Percentiles rank a stretch among this genome's conserved stretches.
phyloP scores from a whole-genome alignment of 176 grass and related monocot species.

The Carex cristatella region DNA sequence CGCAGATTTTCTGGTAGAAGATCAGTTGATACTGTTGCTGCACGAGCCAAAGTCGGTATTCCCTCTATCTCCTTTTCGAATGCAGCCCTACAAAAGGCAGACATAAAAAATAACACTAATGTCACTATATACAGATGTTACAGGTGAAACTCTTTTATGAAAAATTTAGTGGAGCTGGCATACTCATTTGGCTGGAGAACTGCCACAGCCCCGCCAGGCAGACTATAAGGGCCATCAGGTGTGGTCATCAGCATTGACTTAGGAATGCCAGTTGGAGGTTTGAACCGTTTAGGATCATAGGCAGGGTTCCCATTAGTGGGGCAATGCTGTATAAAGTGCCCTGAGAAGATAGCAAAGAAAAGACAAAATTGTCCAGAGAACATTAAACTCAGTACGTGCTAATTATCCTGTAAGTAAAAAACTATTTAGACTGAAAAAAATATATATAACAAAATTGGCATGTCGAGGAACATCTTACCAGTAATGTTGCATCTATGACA shows the following conservation, averaged over 20 bases:
- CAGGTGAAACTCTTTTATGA: background rate
- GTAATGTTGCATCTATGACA: slow-evolving; percentile 96
- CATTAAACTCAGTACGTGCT: background rate
- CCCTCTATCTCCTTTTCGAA: slow-evolving; percentile 99
- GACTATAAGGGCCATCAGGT: slow-evolving; percentile 84
- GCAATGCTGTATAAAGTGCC: slow-evolving; percentile 99
- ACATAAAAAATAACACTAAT: slow-evolving; percentile 2
- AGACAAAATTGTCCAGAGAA: background rate
- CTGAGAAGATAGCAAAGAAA: slow-evolving; percentile 35
- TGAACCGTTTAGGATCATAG: slow-evolving; percentile 80
- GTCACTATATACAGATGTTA: background rate
- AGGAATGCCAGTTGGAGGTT: slow-evolving; percentile 96
- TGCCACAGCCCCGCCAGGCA: slow-evolving; percentile 88
- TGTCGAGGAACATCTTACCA: slow-evolving; percentile 45
- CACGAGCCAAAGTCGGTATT: slow-evolving; percentile 50
- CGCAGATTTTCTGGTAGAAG: slow-evolving; percentile 82
- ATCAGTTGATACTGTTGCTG: slow-evolving; percentile 30
- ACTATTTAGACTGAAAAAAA: background rate
- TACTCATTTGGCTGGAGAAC: slow-evolving; percentile 98
- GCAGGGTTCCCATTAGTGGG: slow-evolving; percentile 91
- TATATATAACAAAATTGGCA: background rate
- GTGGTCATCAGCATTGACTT: slow-evolving; percentile 98
- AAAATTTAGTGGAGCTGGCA: slow-evolving; percentile 10
- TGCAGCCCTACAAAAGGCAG: slow-evolving; percentile 65
- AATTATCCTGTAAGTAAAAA: background rate